Evolutionary conservation across 352 stramenopile species (phyloP), one percentile per base, ranked within the genome.

Genomic region (Elongisporangium anandrum): DNA sequence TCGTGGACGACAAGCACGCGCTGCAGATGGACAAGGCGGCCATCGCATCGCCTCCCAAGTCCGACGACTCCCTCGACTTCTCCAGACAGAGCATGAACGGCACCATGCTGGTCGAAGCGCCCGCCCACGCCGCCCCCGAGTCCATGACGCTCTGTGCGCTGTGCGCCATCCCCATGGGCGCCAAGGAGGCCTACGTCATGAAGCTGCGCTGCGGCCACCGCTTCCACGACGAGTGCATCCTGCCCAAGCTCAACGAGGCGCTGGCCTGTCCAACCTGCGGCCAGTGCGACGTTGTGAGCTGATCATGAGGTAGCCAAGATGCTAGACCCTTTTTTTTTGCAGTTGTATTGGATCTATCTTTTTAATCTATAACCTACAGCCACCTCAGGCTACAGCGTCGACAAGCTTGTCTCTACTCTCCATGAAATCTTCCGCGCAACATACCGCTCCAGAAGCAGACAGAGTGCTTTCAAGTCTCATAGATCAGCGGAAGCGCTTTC

Each of bases 151-250:
- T 34, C 16, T 78, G 69, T 21, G 51, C 22, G 8, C 22, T 76
- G 17, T 79, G 68, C 54, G 38, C 48, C 29, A 63, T 50, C 55
- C 39, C 68, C 45, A 65, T 73, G 45, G 54, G 50, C 0, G n/a
- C 22, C 2, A 67, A 65, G 23, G 60, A 66, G 16, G 67, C 64
- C 21, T 73, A 80, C 49, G 68, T 80, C 41, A 75, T 72, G 60
- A 73, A 63, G 17, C 50, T 92, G 13, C 50, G 20, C n/a, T 92
- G 79, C 39, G 79, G 77, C 24, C 79, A 89, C 47, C 66, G 72
- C 21, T 89, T 89, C 65, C 79, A 92, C 64, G 79, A 92, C 63
- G 77, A 88, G 54, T 88, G 79, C 61, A 70, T 85, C 24, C 60
- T 87, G 2, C 59, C 66, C 20, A 85, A 81, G 59, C 66, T 89